Base-by-base conservation (phyloP, 441 rosid genomes). In the Brassica balearica region DNA sequence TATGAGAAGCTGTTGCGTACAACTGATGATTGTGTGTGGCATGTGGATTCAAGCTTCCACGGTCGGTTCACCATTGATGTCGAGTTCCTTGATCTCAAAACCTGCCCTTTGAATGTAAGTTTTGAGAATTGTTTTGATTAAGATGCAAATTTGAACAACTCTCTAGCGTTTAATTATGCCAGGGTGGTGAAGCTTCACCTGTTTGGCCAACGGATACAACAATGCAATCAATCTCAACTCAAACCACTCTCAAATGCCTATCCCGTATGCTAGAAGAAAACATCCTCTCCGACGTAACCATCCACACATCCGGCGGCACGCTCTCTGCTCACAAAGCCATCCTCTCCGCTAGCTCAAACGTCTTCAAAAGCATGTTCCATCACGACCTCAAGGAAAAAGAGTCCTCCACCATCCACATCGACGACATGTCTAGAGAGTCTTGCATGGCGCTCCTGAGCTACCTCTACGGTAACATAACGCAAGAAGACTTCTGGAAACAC, bases 301-400 rank as follows among this genome's bases (percentile, higher is more conserved):
- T 95, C 83, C 85, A 85, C 81, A 88, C 97, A 36, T 80, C 92
- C 59, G 95, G 88, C 4, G 98, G 98, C 14, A 86, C 87, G 14
- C 77, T 95, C 64, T 81, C 80, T 29, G 97, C 98, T 59, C 98
- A 94, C 85, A 91, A 89, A 79, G 97, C 98, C 1, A 77, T 94
- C 76, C 88, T 94, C 27, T 85, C 98, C 0, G 92, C 97, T 5
- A 90, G 97, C 86, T 94, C 97, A 5, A 94, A 89, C 0, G 98
- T 94, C 62, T 94, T 94, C 75, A 86, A 82, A 82, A 91, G 97
- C 88, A 94, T 94, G 97, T 92, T 91, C 86, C 89, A 84, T 61
- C 98, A 92, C 36, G 68, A 91, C 85, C 97, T 94, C 79, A 90
- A 76, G 88, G 98, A 94, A 68, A 92, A 94, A 80, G 97, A 87